Conservation (phyloP, 2,329 filamentous ascomycete genomes). For the Chaetomiaceae sp. region DNA sequence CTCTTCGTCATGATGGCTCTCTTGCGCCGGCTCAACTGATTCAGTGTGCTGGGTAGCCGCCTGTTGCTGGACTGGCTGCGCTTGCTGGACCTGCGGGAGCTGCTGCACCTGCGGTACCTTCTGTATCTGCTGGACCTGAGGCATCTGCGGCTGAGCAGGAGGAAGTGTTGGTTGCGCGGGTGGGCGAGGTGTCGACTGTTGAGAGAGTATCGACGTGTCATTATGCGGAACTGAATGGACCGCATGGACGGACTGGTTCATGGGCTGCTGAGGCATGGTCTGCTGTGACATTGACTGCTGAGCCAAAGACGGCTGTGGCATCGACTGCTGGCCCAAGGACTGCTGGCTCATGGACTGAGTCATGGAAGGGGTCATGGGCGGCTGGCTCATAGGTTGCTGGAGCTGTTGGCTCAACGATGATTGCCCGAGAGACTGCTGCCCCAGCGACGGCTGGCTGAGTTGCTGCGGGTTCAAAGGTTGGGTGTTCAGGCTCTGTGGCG, state of each 20-base stretch:
- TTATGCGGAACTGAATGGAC: slow-evolving; percentile 18
- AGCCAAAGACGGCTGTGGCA: slow-evolving; percentile 9
- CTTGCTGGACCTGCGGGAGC: slow-evolving; percentile 34
- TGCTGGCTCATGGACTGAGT: slow-evolving; percentile 27
- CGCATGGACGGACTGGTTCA: slow-evolving; percentile 20
- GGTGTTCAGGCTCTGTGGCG: slow-evolving; percentile 25
- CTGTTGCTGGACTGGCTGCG: slow-evolving; percentile 20
- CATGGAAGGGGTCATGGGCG: slow-evolving; percentile 21
- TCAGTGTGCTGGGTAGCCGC: slow-evolving; percentile 14
- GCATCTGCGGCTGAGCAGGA: slow-evolving; percentile 28
- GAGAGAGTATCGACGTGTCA: slow-evolving; percentile 28
- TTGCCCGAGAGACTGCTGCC: slow-evolving; percentile 25
- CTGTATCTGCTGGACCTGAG: slow-evolving; percentile 38
- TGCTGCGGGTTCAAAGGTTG: slow-evolving; percentile 28
- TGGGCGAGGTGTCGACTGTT: slow-evolving; percentile 37
- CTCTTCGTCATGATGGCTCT: slow-evolving; percentile 43
- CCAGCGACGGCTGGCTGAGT: slow-evolving; percentile 30
- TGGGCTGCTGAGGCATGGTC: slow-evolving; percentile 19
- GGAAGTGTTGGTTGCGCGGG: slow-evolving; percentile 29
- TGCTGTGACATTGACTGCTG: slow-evolving; percentile 24
- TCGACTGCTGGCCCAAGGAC: slow-evolving; percentile 20
- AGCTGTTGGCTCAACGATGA: slow-evolving; percentile 23
- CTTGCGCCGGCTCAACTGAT: slow-evolving; percentile 30
- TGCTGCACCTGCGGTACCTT: slow-evolving; percentile 24
- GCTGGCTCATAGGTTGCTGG: slow-evolving; percentile 30